phyloP scores from a whole-genome alignment of 371 early-diverging fungal genomes.

The Smittium mucronatum region DNA sequence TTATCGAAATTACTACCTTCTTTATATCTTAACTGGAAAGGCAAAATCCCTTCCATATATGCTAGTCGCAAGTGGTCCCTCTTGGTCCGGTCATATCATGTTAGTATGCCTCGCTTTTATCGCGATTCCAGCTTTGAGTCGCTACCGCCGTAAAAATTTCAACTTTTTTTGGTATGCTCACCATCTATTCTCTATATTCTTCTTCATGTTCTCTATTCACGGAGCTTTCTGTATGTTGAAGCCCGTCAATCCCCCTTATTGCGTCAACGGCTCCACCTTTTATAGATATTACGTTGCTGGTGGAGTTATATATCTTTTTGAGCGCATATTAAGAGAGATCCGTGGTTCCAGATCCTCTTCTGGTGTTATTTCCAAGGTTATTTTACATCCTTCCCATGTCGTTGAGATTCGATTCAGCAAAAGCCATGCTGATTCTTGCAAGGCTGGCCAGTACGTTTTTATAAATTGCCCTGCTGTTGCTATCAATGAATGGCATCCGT shows the following conservation, averaged over 20 bases:
- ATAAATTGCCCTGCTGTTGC: constrained; percentile 52
- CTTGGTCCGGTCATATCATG: constrained; percentile 65
- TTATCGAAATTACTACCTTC: constrained; percentile 53
- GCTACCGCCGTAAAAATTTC: constrained; percentile 48
- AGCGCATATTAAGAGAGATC: constrained; percentile 57
- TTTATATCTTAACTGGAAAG: constrained; percentile 12
- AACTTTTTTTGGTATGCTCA: constrained; percentile 76
- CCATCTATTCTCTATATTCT: constrained; percentile 68
- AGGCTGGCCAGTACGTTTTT: constrained; percentile 64
- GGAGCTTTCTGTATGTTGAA: constrained; percentile 75
- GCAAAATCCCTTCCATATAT: constrained; percentile 18
- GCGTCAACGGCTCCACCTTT: constrained; percentile 55
- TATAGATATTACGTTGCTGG: constrained; percentile 69
- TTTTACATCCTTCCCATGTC: constrained; percentile 55
- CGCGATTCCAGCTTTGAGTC: constrained; percentile 48
- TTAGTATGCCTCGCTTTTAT: constrained; percentile 51
- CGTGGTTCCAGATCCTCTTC: constrained; percentile 29
- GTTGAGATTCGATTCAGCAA: constrained; percentile 55
- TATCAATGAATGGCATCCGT: constrained; percentile 67
- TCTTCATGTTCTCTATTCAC: constrained; percentile 62
- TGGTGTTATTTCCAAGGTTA: constrained; percentile 51
- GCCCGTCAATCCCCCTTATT: constrained; percentile 47
- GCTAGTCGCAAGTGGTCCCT: constrained; percentile 53
- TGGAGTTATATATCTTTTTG: constrained; percentile 50
- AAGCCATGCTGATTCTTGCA: constrained; percentile 41